Conservation (phyloP, 805 yeast genomes). For the Myxozyma udenii region DNA sequence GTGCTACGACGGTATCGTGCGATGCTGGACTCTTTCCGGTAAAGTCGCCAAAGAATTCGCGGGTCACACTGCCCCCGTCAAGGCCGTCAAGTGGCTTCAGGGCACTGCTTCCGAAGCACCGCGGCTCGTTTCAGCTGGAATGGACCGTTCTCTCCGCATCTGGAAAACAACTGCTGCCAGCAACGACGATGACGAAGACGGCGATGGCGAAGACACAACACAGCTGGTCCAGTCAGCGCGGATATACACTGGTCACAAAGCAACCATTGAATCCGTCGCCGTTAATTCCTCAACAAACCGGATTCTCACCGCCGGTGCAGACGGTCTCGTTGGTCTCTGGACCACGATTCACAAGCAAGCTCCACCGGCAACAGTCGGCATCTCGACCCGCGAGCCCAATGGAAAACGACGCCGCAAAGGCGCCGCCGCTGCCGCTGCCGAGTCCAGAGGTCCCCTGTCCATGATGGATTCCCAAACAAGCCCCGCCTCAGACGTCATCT, state of each 20-base stretch:
- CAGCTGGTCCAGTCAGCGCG: conserved; percentile 15
- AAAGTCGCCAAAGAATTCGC: conserved; percentile 71
- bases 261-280: conserved; percentile 75
- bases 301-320: conserved; percentile 82
- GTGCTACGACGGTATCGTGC: conserved; percentile 89
- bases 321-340: conserved; percentile 81
- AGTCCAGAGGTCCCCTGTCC: conserved; percentile 78
- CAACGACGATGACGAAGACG: conserved; percentile 48
- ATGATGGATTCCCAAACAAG: conserved; percentile 76
- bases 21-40: conserved; percentile 83
- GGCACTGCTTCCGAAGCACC: conserved; percentile 52
- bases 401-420: conserved; percentile 85
- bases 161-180: conserved; percentile 58
- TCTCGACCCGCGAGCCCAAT: conserved; percentile 48
- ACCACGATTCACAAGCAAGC: conserved; percentile 81
- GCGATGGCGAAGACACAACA: conserved; percentile 38
- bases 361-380: conserved; percentile 50
- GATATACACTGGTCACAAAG: conserved; percentile 77
- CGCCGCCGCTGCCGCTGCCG: conserved; percentile 72
- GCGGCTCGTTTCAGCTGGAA: conserved; percentile 78
- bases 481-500: conserved; percentile 82
- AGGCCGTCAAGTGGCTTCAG: conserved; percentile 70
- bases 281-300: conserved; percentile 53
- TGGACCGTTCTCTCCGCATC: conserved; percentile 81
- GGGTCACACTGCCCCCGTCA: conserved; percentile 87